Base-by-base conservation (phyloP, 1,284 basidiomycete genomes). In the Vanrija sp. region DNA sequence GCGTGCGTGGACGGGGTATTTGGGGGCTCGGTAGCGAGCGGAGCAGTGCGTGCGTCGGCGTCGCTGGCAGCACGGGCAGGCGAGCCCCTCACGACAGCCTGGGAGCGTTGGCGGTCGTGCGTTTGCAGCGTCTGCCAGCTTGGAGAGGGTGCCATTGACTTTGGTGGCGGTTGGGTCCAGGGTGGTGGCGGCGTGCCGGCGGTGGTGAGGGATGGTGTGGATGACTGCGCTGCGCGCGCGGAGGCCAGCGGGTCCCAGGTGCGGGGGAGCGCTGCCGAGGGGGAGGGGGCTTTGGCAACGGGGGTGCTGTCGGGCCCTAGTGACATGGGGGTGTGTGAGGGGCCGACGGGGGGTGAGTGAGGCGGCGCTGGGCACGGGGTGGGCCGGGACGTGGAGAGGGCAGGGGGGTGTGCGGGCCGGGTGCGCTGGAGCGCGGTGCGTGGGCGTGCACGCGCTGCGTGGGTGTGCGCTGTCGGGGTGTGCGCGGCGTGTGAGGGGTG, bases 131-230 rank as follows among this genome's bases (percentile, higher is more conserved):
- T 34, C 12, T 34, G 34, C 34, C 34, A 34, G 34, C 34, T 34
- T 15, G 34, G 34, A 14, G 34, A 34, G 34, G 34, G 34, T 34
- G 10, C 34, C 34, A 45, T 45, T 12, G 43, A 38, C 38, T 38
- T 45, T 46, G 43, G 51, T 52, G 44, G 43, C 44, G 44, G 43
- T 38, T 46, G n/a, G 28, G 16, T 46, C 44, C 29, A 46, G 51
- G 51, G 43, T 15, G 50, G 43, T 38, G 50, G 50, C 44, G 34
- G 50, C 29, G 21, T 34, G 34, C 14, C 12, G 34, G 5, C 1
- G 34, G 5, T 15, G 34, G 14, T 15, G 34, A 34, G 34, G 1
- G 21, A 25, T 45, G 45, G 45, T 18, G 45, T 18, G 45, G 18
- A 6, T 18, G 45, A 18, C 34, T 9, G 28, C 14, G 34, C 34